Conservation (phyloP, 2,329 filamentous ascomycete species). For the Neurospora crassa region DNA sequence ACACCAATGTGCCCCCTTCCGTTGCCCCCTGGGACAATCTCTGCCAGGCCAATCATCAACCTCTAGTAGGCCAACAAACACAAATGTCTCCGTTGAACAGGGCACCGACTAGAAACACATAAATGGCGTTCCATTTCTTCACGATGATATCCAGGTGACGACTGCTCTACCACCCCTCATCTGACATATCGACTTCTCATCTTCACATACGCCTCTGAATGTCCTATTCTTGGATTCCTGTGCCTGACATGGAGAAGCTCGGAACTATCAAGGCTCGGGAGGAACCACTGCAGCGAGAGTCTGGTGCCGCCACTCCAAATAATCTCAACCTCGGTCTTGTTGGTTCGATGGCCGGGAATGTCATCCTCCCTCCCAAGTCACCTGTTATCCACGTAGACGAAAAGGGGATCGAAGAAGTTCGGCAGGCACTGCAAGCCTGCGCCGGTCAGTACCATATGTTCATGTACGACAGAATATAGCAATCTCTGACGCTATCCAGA, state of each 20-base stretch:
- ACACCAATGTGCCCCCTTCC: background rate
- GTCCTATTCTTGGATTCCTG: background rate
- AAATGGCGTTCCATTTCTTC: background rate
- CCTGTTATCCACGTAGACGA: constrained; percentile 4
- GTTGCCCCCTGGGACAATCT: background rate
- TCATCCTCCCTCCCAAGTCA: background rate
- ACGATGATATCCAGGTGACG: background rate
- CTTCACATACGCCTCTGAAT: background rate
- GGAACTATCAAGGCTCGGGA: background rate
- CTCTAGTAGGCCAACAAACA: background rate
- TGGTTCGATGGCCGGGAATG: background rate
- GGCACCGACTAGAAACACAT: background rate
- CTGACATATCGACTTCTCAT: background rate
- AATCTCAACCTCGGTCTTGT: background rate
- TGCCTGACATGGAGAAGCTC: background rate
- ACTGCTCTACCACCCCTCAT: background rate
- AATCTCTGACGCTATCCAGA: constrained; percentile 13
- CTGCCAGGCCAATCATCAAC: background rate
- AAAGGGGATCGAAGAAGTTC: constrained; percentile 7
- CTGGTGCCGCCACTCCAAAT: background rate
- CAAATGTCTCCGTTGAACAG: background rate
- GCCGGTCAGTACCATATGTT: constrained; percentile 5
- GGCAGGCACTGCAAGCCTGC: constrained; percentile 3
- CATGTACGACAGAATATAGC: background rate
- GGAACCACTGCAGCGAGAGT: background rate